Evolutionary conservation across 2,329 filamentous ascomycete species (phyloP), one percentile per base, ranked within the genome.

Genomic region (Sporothrix sp.): DNA sequence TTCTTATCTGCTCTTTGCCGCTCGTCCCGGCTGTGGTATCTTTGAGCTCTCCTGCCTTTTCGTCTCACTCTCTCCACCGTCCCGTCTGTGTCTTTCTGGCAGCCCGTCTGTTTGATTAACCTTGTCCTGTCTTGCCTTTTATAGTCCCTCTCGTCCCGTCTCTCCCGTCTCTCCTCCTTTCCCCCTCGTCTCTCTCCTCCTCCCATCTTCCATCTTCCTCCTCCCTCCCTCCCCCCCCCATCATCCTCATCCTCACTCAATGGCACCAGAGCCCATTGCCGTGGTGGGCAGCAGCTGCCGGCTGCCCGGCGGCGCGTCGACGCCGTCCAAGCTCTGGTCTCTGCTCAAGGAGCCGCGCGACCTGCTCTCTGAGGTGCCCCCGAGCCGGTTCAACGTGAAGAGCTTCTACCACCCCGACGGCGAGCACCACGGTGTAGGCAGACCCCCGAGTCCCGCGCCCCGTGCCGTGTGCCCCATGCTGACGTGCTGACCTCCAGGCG

Each of bases 221-320:
- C 6, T 33, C 10, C 16, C 8, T 45, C 30, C 7, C 11, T 3
- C 11, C 18, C 42, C 11, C 18, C 25, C 7, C 37, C 23, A 3
- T 14, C 10, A 23, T 14, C 8, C 7, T 32, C 13, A n/a, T 30
- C 8, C 18, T 20, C 27, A 21, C 3, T 20, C 16, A 30, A 42
- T 18, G 3, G 45, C 27, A 35, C 52, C 52, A 20, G 52, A 54
- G 25, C 55, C 55, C n/a, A 56, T 56, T 50, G 54, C 56, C 20
- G 49, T 57, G 4, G 43, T 57, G 7, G 52, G 56, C 48, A 56
- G 43, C 28, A 52, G 50, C 33, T 57, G 54, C 25, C 37, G 54
- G 14, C 52, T 57, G 8, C 48, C 52, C 2, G 56, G 56, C n/a
- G 54, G 52, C 6, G 35, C 54, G 4, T 48, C 45, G 7, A 40